Percentiles rank a stretch among this genome's conserved stretches.
These are phyloP conservation scores for Musa acuminata DNA, from an alignment of 176 grass and related monocot species.

Conservation along the genomic window DNA sequence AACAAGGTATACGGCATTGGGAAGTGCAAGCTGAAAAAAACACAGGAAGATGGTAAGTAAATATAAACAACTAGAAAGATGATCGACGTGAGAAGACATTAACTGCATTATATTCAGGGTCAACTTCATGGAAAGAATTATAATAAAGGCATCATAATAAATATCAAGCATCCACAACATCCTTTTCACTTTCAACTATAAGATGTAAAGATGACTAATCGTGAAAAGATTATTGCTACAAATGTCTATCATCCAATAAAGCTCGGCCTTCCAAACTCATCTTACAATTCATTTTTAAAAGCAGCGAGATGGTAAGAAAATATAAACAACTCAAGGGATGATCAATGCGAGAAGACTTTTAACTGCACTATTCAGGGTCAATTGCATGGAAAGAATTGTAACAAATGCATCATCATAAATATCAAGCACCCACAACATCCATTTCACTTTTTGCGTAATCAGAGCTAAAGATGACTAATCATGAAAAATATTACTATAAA, in stretches of 20 bases:
- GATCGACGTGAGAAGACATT: neutral
- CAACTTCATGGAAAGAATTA: neutral
- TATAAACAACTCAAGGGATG: neutral
- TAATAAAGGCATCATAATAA: neutral
- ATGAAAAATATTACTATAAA: neutral
- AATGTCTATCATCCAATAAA: neutral
- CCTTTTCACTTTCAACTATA: neutral
- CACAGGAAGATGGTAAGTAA: conserved; percentile 1
- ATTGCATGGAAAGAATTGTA: neutral
- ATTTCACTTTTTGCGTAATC: neutral
- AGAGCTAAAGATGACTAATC: neutral
- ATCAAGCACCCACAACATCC: neutral
- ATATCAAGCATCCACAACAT: neutral
- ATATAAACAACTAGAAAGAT: neutral
- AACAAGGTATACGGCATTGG: conserved; percentile 79
- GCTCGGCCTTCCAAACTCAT: neutral
- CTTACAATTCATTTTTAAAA: neutral
- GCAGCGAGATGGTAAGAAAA: neutral
- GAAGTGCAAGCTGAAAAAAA: conserved; percentile 65
- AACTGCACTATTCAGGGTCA: neutral
- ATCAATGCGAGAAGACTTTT: neutral
- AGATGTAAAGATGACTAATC: neutral
- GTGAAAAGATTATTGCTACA: neutral
- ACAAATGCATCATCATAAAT: neutral
- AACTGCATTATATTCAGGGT: neutral